Base-by-base conservation (phyloP, 2,329 filamentous ascomycete species). In the Thielaviopsis musarum region DNA sequence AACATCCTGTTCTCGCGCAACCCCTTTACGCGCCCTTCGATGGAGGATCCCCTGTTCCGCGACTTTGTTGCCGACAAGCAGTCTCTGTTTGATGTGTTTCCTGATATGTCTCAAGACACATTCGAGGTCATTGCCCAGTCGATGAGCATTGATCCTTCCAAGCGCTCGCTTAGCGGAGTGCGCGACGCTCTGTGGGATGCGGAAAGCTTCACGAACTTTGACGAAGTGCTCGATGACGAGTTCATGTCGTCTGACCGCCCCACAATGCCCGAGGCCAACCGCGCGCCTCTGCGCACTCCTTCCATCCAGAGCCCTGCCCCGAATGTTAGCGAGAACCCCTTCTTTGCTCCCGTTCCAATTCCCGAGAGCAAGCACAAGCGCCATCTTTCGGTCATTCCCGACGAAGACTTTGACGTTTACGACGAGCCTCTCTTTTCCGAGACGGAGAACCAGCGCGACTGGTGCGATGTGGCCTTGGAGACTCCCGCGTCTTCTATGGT, bases 1-100 rank as follows among this genome's bases (percentile, higher is more conserved):
- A 98, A 98, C 75, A 87, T 97, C 63, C 78, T 98, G 63, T 98
- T 98, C 75, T 91, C 91, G 60, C 86, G 91, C 69, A 98, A 98
- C 70, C 93, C 93, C 0, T 98, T 98, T 70, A 90, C 88, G 57
- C 88, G 85, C 2, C 93, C 93, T 0, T 90, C 88, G 1, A 84
- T 90, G 71, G 84, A 86, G n/a, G 93, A 98, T 68, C 86, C 90
- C 13, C 76, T 98, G 56, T 98, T 95, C 73, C 78, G 90, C 63
- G 93, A 98, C 72, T 98, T 94, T 70, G 87, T 85, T 56, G 84
- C 87, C 61, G 91, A 98, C 74, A 90, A 90, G 71, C 91, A 97
- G 72, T 94, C 88, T 49, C 81, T 98, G 61, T 98, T 98, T 70
- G 93, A 98, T 70, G 88, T 97, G 67, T 98, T 98, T 72, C 91